Conservation (phyloP, 352 stramenopile species). For the Sclerospora graminicola region DNA sequence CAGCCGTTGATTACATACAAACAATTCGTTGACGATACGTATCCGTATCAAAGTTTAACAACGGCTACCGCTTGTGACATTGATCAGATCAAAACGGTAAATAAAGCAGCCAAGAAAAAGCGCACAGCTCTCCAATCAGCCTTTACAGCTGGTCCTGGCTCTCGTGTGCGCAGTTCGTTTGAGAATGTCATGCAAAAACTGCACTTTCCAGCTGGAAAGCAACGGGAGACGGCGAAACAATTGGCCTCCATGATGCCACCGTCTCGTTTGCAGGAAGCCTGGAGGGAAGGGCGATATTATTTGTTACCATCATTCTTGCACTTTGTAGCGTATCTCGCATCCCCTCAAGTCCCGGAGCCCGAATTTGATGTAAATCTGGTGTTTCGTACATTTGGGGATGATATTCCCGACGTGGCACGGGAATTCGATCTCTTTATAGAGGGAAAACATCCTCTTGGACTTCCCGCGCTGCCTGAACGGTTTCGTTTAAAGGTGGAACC, state of each 20-base stretch:
- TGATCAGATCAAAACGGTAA: conserved; percentile 57
- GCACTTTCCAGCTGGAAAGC: conserved; percentile 41
- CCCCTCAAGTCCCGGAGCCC: neutral
- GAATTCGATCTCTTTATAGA: conserved; percentile 62
- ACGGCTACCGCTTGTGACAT: conserved; percentile 16
- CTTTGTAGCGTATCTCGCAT: conserved; percentile 23
- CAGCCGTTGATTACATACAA: conserved; percentile 54
- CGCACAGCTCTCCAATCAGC: conserved; percentile 65
- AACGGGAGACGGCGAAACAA: conserved; percentile 40
- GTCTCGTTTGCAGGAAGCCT: conserved; percentile 58
- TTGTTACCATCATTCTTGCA: conserved; percentile 72
- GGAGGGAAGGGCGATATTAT: conserved; percentile 66
- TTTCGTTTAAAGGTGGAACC: conserved; percentile 39
- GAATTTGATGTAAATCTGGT: conserved; percentile 43
- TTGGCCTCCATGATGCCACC: conserved; percentile 29
- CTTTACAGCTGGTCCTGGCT: conserved; percentile 40
- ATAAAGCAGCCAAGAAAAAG: conserved; percentile 73
- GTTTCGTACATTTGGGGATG: conserved; percentile 76
- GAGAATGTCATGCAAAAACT: conserved; percentile 65
- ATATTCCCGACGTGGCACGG: conserved; percentile 61
- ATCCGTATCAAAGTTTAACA: conserved; percentile 55
- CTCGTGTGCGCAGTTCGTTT: conserved; percentile 40
- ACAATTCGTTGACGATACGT: conserved; percentile 63
- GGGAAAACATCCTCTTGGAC: conserved; percentile 44
- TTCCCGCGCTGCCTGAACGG: conserved; percentile 25